phyloP scores from a whole-genome alignment of 805 yeast genomes.

The Candida odintsovae region DNA sequence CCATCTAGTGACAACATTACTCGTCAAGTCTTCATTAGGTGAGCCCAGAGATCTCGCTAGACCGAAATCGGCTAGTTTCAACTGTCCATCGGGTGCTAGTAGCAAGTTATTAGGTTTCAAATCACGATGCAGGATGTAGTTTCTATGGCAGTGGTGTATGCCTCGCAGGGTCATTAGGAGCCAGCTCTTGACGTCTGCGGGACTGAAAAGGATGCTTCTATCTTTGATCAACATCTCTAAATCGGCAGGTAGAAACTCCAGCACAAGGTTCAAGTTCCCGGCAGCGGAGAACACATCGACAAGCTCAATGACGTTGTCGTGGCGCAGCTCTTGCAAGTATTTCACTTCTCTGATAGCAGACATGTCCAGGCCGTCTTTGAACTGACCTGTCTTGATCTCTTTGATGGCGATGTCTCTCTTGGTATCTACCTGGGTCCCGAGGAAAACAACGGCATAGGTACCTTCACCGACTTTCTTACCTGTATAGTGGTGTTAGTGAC shows the following conservation, averaged over 20 bases:
- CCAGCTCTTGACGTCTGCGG: conserved; percentile 92
- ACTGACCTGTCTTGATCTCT: conserved; percentile 90
- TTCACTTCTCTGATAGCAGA: conserved; percentile 93
- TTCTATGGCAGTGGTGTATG: conserved; percentile 90
- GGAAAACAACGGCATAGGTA: conserved; percentile 93
- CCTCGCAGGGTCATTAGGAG: conserved; percentile 91
- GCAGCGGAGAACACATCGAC: conserved; percentile 77
- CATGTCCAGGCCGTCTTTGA: conserved; percentile 97
- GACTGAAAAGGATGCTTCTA: conserved; percentile 63
- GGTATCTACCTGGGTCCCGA: conserved; percentile 61
- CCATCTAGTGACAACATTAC: conserved; percentile 97
- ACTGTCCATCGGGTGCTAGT: conserved; percentile 78
- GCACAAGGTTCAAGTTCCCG: conserved; percentile 69
- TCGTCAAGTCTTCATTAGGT: conserved; percentile 72
- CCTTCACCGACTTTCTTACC: conserved; percentile 97
- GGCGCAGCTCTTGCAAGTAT: conserved; percentile 74
- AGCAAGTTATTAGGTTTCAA: conserved; percentile 88
- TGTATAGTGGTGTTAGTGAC: conserved; percentile 2
- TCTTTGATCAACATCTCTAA: conserved; percentile 86
- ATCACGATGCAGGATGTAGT: conserved; percentile 86
- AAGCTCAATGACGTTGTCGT: conserved; percentile 78
- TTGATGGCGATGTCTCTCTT: conserved; percentile 77
- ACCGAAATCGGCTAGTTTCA: conserved; percentile 97
- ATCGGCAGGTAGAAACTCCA: conserved; percentile 91
- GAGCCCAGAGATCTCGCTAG: conserved; percentile 80